Conservation (phyloP, 2,329 filamentous ascomycete species). For the Rachicladosporium sp. region DNA sequence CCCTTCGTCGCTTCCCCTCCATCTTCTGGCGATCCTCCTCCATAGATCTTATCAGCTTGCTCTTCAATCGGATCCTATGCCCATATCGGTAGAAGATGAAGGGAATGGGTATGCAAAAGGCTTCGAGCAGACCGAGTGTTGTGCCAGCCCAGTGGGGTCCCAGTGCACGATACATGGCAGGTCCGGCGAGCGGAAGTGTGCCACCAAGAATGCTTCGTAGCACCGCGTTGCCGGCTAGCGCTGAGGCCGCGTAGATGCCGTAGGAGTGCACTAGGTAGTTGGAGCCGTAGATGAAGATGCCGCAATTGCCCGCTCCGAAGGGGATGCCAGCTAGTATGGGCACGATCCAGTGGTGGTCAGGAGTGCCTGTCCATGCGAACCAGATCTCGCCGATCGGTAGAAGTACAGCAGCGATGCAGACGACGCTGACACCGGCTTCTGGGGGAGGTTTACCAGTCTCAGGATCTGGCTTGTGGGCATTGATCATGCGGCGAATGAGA, state of each 20-base stretch:
- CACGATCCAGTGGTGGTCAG: conserved; percentile 70
- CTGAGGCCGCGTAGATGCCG: conserved; percentile 69
- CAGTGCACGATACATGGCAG: conserved; percentile 56
- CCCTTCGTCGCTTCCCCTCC: conserved; percentile 29
- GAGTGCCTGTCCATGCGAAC: conserved; percentile 81
- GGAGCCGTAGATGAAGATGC: conserved; percentile 68
- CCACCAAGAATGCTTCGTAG: conserved; percentile 63
- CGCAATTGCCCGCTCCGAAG: conserved; percentile 65
- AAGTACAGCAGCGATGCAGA: conserved; percentile 64
- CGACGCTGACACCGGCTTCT: conserved; percentile 69
- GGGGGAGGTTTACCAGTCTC: conserved; percentile 60
- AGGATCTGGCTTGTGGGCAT: conserved; percentile 61
- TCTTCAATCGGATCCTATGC: conserved; percentile 43
- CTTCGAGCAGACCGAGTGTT: conserved; percentile 59
- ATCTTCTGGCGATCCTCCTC: conserved; percentile 34
- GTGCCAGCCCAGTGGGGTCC: conserved; percentile 71
- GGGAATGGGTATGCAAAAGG: conserved; percentile 65
- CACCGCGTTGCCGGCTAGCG: conserved; percentile 68
- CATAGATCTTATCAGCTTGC: conserved; percentile 39
- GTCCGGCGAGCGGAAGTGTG: conserved; percentile 62
- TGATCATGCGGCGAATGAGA: conserved; percentile 63
- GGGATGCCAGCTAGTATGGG: conserved; percentile 68
- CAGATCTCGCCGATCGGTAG: conserved; percentile 69
- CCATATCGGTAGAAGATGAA: conserved; percentile 57
- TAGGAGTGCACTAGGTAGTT: conserved; percentile 74